These are phyloP conservation scores for Vigna hirtella DNA, from an alignment of 306 rosid genomes.

Conservation along the genomic window DNA sequence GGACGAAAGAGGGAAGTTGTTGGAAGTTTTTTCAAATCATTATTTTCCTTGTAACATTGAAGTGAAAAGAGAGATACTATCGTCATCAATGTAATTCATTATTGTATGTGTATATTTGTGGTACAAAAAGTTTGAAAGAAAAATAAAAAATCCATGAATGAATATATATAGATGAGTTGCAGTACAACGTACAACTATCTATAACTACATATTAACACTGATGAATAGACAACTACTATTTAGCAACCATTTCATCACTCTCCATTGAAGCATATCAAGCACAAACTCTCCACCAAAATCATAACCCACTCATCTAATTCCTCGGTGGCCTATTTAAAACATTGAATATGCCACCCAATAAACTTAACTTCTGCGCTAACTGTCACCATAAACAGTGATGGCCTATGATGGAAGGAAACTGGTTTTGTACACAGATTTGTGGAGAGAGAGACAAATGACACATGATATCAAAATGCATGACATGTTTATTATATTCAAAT, in stretches of 20 bases:
- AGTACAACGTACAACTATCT: neutral
- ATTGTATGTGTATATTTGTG: neutral
- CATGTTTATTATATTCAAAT: slow-evolving; percentile 3
- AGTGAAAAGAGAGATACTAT: neutral
- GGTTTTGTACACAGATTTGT: neutral
- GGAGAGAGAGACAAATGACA: neutral
- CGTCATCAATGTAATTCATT: slow-evolving; percentile 4
- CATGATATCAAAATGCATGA: neutral
- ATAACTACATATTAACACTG: neutral
- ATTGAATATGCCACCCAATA: neutral
- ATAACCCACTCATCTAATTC: neutral
- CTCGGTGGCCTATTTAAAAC: slow-evolving; percentile 9
- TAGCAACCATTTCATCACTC: neutral
- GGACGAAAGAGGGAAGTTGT: neutral
- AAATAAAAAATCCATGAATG: neutral
- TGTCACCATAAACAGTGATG: neutral
- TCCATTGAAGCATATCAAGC: neutral
- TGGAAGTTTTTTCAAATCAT: neutral
- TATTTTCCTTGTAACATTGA: neutral
- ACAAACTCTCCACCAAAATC: neutral
- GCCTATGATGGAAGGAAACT: neutral
- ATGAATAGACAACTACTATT: slow-evolving; percentile 8
- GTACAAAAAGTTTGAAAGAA: neutral
- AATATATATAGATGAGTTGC: neutral
- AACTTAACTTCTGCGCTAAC: no score